Conservation (phyloP, 163 green algal species). For the Chloroidium sp. region DNA sequence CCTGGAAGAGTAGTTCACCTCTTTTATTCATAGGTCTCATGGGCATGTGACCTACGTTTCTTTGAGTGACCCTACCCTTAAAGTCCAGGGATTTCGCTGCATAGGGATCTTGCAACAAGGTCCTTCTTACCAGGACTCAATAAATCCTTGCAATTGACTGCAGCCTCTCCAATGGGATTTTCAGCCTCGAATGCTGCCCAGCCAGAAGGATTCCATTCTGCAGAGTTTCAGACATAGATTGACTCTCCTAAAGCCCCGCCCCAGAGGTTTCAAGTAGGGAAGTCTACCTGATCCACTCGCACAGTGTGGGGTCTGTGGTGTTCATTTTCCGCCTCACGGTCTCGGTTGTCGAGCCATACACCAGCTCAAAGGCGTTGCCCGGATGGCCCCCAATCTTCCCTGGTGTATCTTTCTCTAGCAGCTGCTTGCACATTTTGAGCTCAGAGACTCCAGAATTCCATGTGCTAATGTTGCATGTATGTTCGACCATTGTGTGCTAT, state of each 20-base stretch:
- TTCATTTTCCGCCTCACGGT: constrained; percentile 43
- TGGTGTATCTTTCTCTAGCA: constrained; percentile 30
- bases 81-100: too few species aligned
- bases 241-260: too few species aligned
- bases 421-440: constrained; percentile 15
- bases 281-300: constrained; percentile 35
- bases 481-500: not conserved
- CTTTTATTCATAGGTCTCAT: too few species aligned
- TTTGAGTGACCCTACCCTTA: too few species aligned
- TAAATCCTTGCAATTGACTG: not conserved
- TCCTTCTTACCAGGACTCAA: too few species aligned
- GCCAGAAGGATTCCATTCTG: not conserved
- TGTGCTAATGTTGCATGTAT: not conserved
- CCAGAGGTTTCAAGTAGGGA: too few species aligned
- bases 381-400: constrained; percentile 46
- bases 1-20: too few species aligned
- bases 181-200: not conserved
- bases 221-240: not conserved
- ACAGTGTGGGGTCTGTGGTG: constrained; percentile 38
- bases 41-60: too few species aligned
- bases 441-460: not conserved
- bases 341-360: constrained; percentile 40
- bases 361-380: constrained; percentile 55
- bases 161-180: not conserved
- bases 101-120: too few species aligned